Evolutionary conservation across 2,329 filamentous ascomycete genomes (phyloP).

Genomic region (Penicillium freii): DNA sequence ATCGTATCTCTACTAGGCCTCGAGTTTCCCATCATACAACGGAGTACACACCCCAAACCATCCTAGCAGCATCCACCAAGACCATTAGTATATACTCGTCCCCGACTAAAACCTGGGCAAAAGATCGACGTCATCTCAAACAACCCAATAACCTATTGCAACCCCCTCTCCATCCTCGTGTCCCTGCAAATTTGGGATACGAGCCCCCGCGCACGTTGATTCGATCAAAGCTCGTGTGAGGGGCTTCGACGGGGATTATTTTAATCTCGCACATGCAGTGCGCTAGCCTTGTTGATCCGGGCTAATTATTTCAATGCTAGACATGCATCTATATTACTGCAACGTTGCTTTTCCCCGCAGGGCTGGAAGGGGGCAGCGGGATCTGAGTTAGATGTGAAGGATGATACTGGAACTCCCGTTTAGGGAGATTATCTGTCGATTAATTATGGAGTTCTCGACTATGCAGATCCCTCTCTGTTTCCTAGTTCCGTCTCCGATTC

Average conservation of each 20-base stretch:
- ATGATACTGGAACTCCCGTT: not conserved
- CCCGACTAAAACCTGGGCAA: not conserved
- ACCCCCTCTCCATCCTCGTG: not conserved
- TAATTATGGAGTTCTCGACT: not conserved
- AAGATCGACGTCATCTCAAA: slow-evolving; percentile 11
- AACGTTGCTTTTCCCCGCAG: not conserved
- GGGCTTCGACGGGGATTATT: not conserved
- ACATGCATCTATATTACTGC: not conserved
- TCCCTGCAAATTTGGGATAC: slow-evolving; percentile 9
- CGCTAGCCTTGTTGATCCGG: not conserved
- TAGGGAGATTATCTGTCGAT: not conserved
- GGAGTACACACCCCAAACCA: not conserved
- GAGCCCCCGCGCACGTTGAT: not conserved
- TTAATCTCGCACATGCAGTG: not conserved
- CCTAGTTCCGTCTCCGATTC: not conserved
- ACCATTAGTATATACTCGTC: not conserved
- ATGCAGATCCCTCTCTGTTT: not conserved
- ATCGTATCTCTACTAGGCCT: not conserved
- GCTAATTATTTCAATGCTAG: not conserved
- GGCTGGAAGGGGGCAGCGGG: not conserved
- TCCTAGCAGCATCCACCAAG: not conserved
- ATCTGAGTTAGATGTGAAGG: not conserved
- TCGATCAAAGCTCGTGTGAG: not conserved
- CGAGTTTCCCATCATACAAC: not conserved
- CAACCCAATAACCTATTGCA: not conserved